phyloP scores from a whole-genome alignment of 2,329 filamentous ascomycete genomes.

The Coleophoma cylindrospora region DNA sequence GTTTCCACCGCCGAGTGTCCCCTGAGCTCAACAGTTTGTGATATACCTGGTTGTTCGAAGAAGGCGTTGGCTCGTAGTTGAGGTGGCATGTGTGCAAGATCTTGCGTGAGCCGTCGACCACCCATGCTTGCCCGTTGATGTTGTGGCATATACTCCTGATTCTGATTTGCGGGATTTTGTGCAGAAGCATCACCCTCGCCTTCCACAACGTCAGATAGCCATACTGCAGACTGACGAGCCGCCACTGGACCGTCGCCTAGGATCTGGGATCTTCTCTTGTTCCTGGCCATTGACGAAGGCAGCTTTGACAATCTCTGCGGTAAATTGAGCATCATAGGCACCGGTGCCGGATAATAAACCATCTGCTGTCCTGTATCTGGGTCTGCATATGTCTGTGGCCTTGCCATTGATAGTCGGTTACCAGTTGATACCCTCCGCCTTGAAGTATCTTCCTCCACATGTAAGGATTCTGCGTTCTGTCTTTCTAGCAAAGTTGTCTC shows the following conservation, averaged over 20 bases:
- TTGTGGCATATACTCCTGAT: conserved; percentile 25
- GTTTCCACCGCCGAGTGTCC: conserved; percentile 84
- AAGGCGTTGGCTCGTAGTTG: conserved; percentile 88
- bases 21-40: conserved; percentile 51
- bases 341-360: conserved; percentile 93
- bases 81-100: conserved; percentile 60
- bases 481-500: conserved; percentile 8
- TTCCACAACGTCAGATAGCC: conserved; percentile 28
- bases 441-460: conserved; percentile 6
- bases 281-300: conserved; percentile 57
- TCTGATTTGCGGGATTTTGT: conserved; percentile 17
- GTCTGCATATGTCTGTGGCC: conserved; percentile 55
- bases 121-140: conserved; percentile 26
- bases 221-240: conserved; percentile 30
- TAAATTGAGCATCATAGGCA: conserved; percentile 88
- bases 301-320: conserved; percentile 80
- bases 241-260: conserved; percentile 55
- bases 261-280: conserved; percentile 69
- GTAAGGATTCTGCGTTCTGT: conserved; percentile 1
- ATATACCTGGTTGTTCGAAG: conserved; percentile 66
- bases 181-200: conserved; percentile 13
- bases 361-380: conserved; percentile 69
- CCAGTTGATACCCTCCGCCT: conserved; percentile 11
- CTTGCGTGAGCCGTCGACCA: conserved; percentile 23
- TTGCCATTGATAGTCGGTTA: conserved; percentile 17